Evolutionary conservation across 176 grass and related monocot species (phyloP).

Genomic region (Bothriochloa decipiens): DNA sequence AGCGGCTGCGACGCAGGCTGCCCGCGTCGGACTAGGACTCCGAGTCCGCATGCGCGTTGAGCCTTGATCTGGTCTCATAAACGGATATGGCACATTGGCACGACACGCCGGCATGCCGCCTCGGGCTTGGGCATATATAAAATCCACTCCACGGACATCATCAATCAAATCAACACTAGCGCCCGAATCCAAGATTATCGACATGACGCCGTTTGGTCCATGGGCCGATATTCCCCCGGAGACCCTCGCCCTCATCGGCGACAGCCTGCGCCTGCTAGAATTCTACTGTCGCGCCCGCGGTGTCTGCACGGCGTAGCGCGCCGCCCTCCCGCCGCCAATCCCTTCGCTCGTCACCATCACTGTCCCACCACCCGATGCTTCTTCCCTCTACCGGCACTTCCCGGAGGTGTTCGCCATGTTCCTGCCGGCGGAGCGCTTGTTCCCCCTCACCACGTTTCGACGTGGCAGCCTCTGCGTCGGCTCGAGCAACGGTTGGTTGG

Average conservation of each 20-base stretch:
- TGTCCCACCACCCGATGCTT: background rate
- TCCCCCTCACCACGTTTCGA: background rate
- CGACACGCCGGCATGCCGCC: no score
- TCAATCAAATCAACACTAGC: no score
- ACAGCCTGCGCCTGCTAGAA: background rate
- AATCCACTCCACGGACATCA: no score
- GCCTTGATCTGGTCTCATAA: no score
- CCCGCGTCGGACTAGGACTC: no score
- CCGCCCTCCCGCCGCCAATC: constrained; percentile 8
- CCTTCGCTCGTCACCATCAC: background rate
- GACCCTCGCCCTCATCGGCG: background rate
- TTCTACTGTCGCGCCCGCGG: background rate
- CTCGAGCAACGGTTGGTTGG: background rate
- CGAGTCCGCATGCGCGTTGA: no score
- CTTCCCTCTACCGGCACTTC: no score
- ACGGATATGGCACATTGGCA: no score
- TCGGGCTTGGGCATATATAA: no score
- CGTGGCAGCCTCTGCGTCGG: background rate
- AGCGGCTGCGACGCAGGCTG: no score
- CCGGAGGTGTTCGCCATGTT: background rate
- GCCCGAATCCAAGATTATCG: background rate
- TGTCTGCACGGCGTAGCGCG: constrained; percentile 4
- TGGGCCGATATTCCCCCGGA: background rate
- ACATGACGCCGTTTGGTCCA: background rate
- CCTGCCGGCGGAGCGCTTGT: no score